phyloP scores from a whole-genome alignment of 1,284 basidiomycete species.

The Fomitopsis pinicola region DNA sequence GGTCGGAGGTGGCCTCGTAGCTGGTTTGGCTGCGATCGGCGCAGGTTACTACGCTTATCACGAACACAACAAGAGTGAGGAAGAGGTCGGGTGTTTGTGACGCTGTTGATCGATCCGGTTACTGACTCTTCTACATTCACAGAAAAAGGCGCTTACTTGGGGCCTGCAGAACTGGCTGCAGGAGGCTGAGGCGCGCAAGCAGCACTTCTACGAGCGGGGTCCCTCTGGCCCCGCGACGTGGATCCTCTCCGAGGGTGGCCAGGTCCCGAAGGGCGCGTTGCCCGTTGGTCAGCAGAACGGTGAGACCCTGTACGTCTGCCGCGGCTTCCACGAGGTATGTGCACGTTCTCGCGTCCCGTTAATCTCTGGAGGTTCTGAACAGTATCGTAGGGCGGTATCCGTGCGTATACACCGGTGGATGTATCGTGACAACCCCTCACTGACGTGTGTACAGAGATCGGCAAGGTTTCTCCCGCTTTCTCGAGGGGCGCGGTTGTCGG shows the following conservation, averaged over 20 bases:
- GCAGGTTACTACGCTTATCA: slow-evolving; percentile 52
- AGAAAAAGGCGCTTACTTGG: slow-evolving; percentile 53
- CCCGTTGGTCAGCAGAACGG: slow-evolving; percentile 50
- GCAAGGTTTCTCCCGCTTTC: slow-evolving; percentile 57
- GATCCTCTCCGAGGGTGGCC: slow-evolving; percentile 53
- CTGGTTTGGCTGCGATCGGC: slow-evolving; percentile 46
- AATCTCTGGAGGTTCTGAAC: neutral
- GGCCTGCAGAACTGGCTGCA: slow-evolving; percentile 50
- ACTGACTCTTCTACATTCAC: slow-evolving; percentile 19
- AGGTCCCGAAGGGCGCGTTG: slow-evolving; percentile 57
- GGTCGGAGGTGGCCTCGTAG: slow-evolving; percentile 62
- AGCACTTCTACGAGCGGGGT: slow-evolving; percentile 42
- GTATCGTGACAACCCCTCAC: neutral
- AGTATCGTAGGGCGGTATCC: slow-evolving; percentile 42
- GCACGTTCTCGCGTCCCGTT: neutral
- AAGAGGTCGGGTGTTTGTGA: slow-evolving; percentile 40
- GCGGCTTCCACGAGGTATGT: slow-evolving; percentile 56
- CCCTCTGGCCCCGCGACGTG: slow-evolving; percentile 49
- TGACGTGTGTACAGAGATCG: slow-evolving; percentile 42
- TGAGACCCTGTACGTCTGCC: slow-evolving; percentile 51
- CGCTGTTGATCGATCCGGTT: neutral
- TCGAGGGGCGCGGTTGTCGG: slow-evolving; percentile 61
- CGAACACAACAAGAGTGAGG: slow-evolving; percentile 50
- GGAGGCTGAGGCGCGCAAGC: slow-evolving; percentile 51
- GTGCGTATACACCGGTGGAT: slow-evolving; percentile 38